Conservation (phyloP, 352 stramenopile species). For the Pilasporangium apinafurcum region DNA sequence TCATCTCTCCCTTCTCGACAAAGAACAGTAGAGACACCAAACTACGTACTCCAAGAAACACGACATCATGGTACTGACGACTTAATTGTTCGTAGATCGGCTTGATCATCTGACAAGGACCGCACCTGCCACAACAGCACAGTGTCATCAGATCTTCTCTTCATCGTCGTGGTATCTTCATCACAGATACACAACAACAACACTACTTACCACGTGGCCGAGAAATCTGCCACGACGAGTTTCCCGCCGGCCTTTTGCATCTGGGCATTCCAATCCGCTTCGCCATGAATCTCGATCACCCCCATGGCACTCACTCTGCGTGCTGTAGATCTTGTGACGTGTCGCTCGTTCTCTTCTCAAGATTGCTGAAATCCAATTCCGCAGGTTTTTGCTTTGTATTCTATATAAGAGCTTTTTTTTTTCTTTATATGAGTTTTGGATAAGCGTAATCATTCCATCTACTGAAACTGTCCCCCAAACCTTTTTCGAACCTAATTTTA, state of each 20-base stretch:
- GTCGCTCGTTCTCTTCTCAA: neutral
- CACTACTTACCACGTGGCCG: conserved; percentile 61
- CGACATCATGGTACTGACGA: conserved; percentile 76
- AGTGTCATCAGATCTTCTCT: neutral
- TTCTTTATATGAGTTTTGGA: too few relatives aligned
- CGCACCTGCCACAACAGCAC: conserved; percentile 27
- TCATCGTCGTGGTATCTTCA: neutral
- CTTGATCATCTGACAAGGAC: conserved; percentile 86
- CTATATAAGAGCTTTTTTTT: too few relatives aligned
- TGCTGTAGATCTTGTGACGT: too few relatives aligned
- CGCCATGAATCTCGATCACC: conserved; percentile 61
- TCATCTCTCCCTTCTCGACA: too few relatives aligned
- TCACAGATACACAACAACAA: neutral
- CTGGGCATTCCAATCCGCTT: conserved; percentile 77
- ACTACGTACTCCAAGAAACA: conserved; percentile 69
- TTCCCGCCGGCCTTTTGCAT: conserved; percentile 73
- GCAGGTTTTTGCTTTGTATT: too few relatives aligned
- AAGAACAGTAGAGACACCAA: too few relatives aligned
- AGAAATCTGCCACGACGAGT: conserved; percentile 88
- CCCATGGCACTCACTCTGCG: too few relatives aligned
- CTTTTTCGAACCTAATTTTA: too few relatives aligned
- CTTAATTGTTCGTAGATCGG: conserved; percentile 77
- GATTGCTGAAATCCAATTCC: too few relatives aligned
- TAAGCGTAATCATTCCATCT: too few relatives aligned
- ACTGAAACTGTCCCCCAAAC: too few relatives aligned